A percentile compares a stretch with the other conserved stretches of the same genome.
phyloP scores from a whole-genome alignment of 352 stramenopile genomes.

The Pythium monospermum region DNA sequence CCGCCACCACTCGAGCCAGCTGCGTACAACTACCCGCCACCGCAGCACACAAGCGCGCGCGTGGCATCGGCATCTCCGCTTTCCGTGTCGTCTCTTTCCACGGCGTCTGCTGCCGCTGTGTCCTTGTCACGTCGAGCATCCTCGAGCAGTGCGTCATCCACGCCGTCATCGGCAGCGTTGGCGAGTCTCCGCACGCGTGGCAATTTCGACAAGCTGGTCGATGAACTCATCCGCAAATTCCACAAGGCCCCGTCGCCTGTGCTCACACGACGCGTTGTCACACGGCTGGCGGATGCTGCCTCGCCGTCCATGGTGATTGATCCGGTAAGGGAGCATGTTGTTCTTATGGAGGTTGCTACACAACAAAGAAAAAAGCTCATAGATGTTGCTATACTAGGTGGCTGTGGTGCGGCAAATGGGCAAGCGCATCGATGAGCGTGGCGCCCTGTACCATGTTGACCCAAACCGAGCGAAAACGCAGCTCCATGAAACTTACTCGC shows the following conservation, averaged over 20 bases:
- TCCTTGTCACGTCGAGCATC: conserved; percentile 18
- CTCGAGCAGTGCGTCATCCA: background rate
- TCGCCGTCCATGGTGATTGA: conserved; percentile 16
- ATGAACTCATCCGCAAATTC: conserved; percentile 26
- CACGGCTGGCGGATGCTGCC: conserved; percentile 47
- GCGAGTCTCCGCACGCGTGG: conserved; percentile 8
- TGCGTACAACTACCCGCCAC: background rate
- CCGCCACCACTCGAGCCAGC: conserved; percentile 13
- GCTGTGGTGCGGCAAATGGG: conserved; percentile 70
- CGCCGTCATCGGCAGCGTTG: conserved; percentile 12
- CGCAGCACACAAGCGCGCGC: conserved; percentile 1
- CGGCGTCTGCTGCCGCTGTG: conserved; percentile 18
- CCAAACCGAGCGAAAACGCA: conserved; percentile 37
- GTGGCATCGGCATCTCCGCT: conserved; percentile 7
- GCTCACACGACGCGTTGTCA: conserved; percentile 47
- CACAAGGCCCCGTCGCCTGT: conserved; percentile 51
- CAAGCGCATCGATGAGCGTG: conserved; percentile 57
- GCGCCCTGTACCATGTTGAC: conserved; percentile 32
- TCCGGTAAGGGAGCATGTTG: conserved; percentile 17
- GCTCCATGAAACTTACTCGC: conserved; percentile 74
- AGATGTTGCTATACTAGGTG: conserved; percentile 28
- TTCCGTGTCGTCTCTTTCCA: conserved; percentile 9
- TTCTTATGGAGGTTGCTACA: too few relatives aligned
- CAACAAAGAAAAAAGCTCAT: too few relatives aligned
- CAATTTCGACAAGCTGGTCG: conserved; percentile 17